phyloP scores from a whole-genome alignment of 1,139 yeast genomes.

The Magnusiomyces tetraspermus region DNA sequence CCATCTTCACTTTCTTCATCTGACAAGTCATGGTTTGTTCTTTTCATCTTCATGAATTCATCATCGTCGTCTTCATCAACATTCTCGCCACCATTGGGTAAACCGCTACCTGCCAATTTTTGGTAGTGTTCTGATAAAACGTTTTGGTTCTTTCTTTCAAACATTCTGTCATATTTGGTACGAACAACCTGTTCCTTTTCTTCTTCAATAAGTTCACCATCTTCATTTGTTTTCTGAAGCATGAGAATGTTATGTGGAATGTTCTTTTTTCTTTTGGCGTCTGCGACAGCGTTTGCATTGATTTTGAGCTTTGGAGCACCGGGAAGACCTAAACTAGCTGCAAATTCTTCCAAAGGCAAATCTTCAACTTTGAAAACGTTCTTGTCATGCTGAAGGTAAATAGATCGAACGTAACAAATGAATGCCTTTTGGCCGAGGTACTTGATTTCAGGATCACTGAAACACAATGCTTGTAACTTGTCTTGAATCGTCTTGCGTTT shows the following conservation, averaged over 20 bases:
- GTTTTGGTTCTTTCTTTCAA: constrained; percentile 87
- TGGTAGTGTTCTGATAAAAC: constrained; percentile 82
- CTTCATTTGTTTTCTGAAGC: constrained; percentile 55
- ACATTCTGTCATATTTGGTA: constrained; percentile 93
- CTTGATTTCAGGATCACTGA: constrained; percentile 83
- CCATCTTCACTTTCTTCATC: constrained; percentile 69
- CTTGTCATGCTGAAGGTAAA: constrained; percentile 80
- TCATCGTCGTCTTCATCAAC: constrained; percentile 44
- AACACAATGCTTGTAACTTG: constrained; percentile 81
- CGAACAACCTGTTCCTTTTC: constrained; percentile 43
- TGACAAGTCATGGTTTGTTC: constrained; percentile 66
- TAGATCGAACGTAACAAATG: constrained; percentile 76
- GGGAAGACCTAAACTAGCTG: constrained; percentile 83
- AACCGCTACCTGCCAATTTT: constrained; percentile 37
- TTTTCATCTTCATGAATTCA: constrained; percentile 72
- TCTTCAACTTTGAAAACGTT: constrained; percentile 64
- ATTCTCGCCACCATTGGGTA: constrained; percentile 20
- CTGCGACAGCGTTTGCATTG: constrained; percentile 39
- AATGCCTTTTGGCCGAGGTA: constrained; percentile 94
- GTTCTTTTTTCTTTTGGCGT: constrained; percentile 68
- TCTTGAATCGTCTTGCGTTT: constrained; percentile 72
- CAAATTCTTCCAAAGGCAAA: constrained; percentile 73
- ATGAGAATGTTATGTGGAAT: constrained; percentile 60
- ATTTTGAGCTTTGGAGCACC: constrained; percentile 92
- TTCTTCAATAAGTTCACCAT: constrained; percentile 27